Evolutionary conservation across 2,329 filamentous ascomycete species (phyloP), one percentile per base, ranked within the genome.

Genomic region (Fusarium domesticum): DNA sequence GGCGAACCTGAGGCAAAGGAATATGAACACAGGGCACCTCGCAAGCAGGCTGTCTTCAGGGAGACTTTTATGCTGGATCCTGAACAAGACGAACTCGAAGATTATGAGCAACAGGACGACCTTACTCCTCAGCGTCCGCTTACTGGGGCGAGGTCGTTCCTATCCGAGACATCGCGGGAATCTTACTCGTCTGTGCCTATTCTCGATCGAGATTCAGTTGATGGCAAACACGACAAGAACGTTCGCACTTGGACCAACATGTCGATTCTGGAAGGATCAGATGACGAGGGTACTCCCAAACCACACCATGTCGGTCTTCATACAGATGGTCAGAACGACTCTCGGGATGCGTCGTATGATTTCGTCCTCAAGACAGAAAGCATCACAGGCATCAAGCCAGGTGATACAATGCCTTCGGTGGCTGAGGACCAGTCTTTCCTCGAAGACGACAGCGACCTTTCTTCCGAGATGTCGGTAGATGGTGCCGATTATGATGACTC

Each of bases 151-250:
- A 67, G 62, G 31, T 80, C 77, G 1, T 75, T 78, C 53, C 51
- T 79, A 4, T 80, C 79, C 1, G 76, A 80, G 12, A 79, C 78
- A 43, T 90, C 88, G 0, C 77, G 81, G 19, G 82, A 84, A 38
- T 92, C 87, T 0, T 90, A 89, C 61, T 84, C 80, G 31, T 91
- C 87, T 0, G 82, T 84, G 25, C 88, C 89, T 4, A 74, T 93
- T 6, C 75, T 95, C 11, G 85, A 92, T 48, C 80, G 86, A 38
- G 86, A 78, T 3, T 61, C 73, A 1, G 76, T 81, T 33, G 75
- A 80, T 49, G 73, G 65, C 1, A 65, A 59, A 6, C 72, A 71
- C 51, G 68, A 66, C 44, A 66, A 63, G 30, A 56, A 60, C 18
- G 68, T 68, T 10, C 64, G 62, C 6, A 71, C 75, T 45, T 83